Base-by-base conservation (phyloP, 106 monocot genomes). In the Cymbidium sinense region DNA sequence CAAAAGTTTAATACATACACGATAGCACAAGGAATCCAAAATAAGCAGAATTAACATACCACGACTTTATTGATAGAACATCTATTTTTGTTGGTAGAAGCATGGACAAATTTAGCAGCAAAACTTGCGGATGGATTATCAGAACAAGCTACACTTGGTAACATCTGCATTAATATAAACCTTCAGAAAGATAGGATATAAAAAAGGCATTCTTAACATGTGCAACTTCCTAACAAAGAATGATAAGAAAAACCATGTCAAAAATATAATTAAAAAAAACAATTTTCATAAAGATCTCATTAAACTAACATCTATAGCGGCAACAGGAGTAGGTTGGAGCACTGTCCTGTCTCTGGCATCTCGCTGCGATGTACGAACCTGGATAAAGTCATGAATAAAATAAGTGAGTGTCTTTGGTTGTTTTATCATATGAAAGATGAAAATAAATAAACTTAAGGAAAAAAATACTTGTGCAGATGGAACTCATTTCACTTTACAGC, bases 51-150 rank as follows among this genome's bases (percentile, higher is more conserved):
- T 64, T 27, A 79, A 84, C 91, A 86, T 79, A 99, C 98, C 98
- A 99, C 74, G 18, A 99, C 98, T 39, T 86, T 79, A 78, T 99
- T 99, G 69, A 99, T 99, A 52, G 98, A 92, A 83, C 98, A 99
- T 75, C 85, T 85, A 77, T 99, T 99, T 84, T 99, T 99, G 75
- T 99, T 99, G 33, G 95, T 99, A 34, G 98, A 99, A 11, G 93
- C 90, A 82, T 99, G 98, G 65, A 99, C 94, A 83, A 92, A 99
- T 89, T 92, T 99, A 76, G 92, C 82, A 41, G 98, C 95, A 90
- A 90, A 95, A 76, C 98, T 99, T 81, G 92, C 87, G 25, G 98
- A 99, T 70, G 98, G 98, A 70, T 95, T 99, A 77, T 99, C 94
- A 69, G 94, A 77, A 81, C 95, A 92, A 55, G 94, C 94, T 84